Conservation (phyloP, 2,329 filamentous ascomycete genomes). For the Claviceps capensis region DNA sequence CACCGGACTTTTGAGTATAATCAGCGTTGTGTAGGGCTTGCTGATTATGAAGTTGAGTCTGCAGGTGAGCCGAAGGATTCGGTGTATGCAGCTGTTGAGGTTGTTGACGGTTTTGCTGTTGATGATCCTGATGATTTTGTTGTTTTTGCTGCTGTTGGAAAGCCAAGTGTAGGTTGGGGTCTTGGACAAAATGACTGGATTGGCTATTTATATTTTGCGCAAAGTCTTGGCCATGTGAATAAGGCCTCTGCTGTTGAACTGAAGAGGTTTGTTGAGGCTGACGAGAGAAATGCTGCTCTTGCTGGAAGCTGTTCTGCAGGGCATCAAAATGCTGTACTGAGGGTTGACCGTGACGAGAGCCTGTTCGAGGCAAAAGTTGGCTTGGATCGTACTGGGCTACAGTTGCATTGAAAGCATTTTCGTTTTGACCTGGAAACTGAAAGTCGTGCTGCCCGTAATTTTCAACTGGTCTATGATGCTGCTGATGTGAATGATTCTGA, state of each 20-base stretch:
- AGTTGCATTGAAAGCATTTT: constrained; percentile 19
- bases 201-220: constrained; percentile 4
- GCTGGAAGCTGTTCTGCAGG: constrained; percentile 14
- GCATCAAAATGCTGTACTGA: constrained; percentile 20
- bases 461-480: constrained; percentile 14
- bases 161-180: constrained; percentile 3
- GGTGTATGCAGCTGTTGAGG: constrained; percentile 5
- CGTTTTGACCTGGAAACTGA: constrained; percentile 19
- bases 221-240: constrained; percentile 4
- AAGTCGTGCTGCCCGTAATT: constrained; percentile 21
- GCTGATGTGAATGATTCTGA: constrained; percentile 15
- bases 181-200: constrained; percentile 3
- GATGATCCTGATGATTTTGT: constrained; percentile 8
- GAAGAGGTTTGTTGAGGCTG: constrained; percentile 17
- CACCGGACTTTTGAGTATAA: neutral
- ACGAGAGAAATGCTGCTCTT: constrained; percentile 14
- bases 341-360: constrained; percentile 19
- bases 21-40: constrained; percentile 11
- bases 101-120: constrained; percentile 3
- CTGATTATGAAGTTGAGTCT: constrained; percentile 15
- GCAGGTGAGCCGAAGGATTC: constrained; percentile 6
- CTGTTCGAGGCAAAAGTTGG: constrained; percentile 20
- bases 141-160: constrained; percentile 10
- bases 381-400: constrained; percentile 19
- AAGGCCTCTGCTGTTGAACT: constrained; percentile 1